Conservation (phyloP, 2,329 filamentous ascomycete species). For the Penicillium crustosum region DNA sequence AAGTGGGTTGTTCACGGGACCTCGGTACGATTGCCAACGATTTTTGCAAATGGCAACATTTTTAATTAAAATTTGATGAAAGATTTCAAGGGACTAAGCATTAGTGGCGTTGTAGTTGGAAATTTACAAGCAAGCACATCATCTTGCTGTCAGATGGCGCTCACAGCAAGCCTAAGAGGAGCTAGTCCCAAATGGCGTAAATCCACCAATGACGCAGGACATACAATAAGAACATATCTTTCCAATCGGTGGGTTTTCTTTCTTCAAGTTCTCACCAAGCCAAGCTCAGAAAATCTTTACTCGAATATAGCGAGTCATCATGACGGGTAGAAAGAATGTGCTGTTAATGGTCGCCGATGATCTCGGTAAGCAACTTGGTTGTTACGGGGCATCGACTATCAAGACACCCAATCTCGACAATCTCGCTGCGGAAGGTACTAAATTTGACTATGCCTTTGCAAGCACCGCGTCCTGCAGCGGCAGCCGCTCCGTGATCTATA, state of each 20-base stretch:
- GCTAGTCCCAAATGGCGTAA: background rate
- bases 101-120: background rate
- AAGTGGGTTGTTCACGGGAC: background rate
- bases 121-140: background rate
- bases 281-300: background rate
- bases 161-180: background rate
- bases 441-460: slow-evolving; percentile 35
- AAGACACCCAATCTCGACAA: slow-evolving; percentile 46
- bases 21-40: background rate
- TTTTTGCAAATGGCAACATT: background rate
- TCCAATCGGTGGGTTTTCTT: background rate
- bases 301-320: background rate
- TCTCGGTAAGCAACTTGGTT: slow-evolving; percentile 41
- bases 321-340: slow-evolving; percentile 31
- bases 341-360: slow-evolving; percentile 48
- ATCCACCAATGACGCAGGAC: background rate
- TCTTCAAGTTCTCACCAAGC: background rate
- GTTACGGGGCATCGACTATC: slow-evolving; percentile 31
- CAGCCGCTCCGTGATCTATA: slow-evolving; percentile 51
- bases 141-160: background rate
- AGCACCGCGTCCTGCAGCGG: slow-evolving; percentile 49
- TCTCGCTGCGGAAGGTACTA: slow-evolving; percentile 40
- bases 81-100: background rate
- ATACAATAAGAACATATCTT: background rate
- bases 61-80: background rate